phyloP scores from a whole-genome alignment of 78 protist genomes.

The Dictyostelium intermedium region DNA sequence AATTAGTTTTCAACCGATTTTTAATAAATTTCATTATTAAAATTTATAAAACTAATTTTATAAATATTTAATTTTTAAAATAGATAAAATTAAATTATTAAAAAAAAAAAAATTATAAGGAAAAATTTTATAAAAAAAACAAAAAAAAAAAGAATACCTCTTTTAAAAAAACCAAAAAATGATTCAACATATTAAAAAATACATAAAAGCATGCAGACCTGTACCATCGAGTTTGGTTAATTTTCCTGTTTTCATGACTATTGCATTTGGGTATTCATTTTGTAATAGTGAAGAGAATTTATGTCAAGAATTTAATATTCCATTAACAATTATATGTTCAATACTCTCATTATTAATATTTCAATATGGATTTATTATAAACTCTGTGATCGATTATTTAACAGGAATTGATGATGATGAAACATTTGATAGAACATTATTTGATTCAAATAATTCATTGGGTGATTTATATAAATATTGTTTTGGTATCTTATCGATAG shows the following conservation, averaged over 20 bases:
- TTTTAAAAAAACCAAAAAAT: too few relatives aligned
- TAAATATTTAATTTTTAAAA: too few relatives aligned
- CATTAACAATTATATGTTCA: not conserved
- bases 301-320: not conserved
- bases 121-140: too few relatives aligned
- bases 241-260: not conserved
- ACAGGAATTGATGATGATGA: not conserved
- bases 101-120: not conserved
- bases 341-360: not conserved
- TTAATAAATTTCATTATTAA: too few relatives aligned
- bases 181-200: not conserved
- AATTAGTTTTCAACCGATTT: not conserved
- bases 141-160: too few relatives aligned
- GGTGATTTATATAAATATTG: not conserved
- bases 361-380: not conserved
- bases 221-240: not conserved
- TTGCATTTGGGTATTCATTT: not conserved
- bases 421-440: not conserved
- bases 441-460: not conserved
- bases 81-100: not conserved
- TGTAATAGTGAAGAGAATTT: not conserved
- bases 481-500: not conserved
- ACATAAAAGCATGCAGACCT: not conserved
- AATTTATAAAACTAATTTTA: too few relatives aligned
- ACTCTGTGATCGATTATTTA: not conserved